Evolutionary conservation across 805 yeast genomes (phyloP), one percentile per base, ranked within the genome.

Genomic region (Schwanniomyces vanrijiae): DNA sequence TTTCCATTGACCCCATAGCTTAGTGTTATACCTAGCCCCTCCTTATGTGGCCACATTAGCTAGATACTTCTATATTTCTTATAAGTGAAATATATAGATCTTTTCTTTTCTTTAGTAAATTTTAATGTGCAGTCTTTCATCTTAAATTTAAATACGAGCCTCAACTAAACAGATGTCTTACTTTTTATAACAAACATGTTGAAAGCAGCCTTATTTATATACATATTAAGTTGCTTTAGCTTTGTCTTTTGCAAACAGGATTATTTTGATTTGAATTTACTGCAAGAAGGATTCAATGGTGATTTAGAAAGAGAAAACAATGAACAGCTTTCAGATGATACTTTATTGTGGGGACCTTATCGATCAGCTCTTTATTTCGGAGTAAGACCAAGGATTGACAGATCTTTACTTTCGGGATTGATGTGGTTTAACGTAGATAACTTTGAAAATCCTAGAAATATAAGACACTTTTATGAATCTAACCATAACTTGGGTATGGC

Each of bases 311-410:
- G 56, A 16, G 50, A 52, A n/a, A 54, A 53, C 1, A 49, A 51
- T 14, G 60, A 55, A 44, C 44, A 55, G 11, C 44, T 55, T n/a
- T 55, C 63, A 6, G 59, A 62, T 29, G 45, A 57, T 35, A 58
- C 68, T 6, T 62, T 72, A 26, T 52, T 71, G 20, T 92, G 99
- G 99, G 98, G 96, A 1, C 96, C 98, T 0, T 92, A 90, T 65
- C 71, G 97, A 52, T 84, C 97, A 7, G 87, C 89, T 46, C 73
- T 89, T 37, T 94, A 91, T 66, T 71, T 91, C 49, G 98, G 98
- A 1, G 69, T 94, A 40, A 76, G 91, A 40, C 96, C 98, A 2
- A 73, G 92, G 41, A 58, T 87, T 3, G 96, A 97, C 1, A 76
- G 81, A 29, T 81, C 92, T 1, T 73, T 94, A 43, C 60, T 85